Conservation (phyloP, 2,329 filamentous ascomycete genomes). For the Myriosclerotinia duriaeana region DNA sequence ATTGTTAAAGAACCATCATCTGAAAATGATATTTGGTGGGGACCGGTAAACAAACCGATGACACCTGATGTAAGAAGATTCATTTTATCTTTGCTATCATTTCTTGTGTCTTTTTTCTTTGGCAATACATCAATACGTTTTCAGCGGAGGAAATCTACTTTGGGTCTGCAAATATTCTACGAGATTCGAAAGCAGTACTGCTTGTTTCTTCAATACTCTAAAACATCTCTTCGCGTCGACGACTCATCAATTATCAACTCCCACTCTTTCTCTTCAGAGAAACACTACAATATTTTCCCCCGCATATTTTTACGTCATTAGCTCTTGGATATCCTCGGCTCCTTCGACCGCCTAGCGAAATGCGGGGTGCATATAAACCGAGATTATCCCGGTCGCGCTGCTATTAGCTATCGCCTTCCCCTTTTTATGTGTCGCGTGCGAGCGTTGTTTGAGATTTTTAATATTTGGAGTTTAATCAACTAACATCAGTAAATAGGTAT, state of each 20-base stretch:
- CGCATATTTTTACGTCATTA: constrained; percentile 23
- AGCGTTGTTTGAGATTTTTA: background rate
- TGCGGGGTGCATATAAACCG: constrained; percentile 24
- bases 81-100: background rate
- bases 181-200: background rate
- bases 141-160: background rate
- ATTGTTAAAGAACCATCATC: constrained; percentile 90
- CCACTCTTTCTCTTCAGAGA: background rate
- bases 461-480: background rate
- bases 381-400: background rate
- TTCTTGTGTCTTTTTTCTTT: background rate
- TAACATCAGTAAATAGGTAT: constrained; percentile 63
- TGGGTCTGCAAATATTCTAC: background rate
- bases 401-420: constrained; percentile 3
- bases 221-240: background rate
- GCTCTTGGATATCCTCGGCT: constrained; percentile 21
- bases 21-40: constrained; percentile 81
- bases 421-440: background rate
- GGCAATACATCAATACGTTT: constrained; percentile 1
- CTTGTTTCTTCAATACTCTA: background rate
- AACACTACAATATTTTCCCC: constrained; percentile 9
- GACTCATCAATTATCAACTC: background rate
- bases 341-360: constrained; percentile 5
- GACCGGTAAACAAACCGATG: constrained; percentile 98
- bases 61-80: constrained; percentile 76